phyloP scores from a whole-genome alignment of 2,329 filamentous ascomycete genomes.

The Fusarium cyanostomum region DNA sequence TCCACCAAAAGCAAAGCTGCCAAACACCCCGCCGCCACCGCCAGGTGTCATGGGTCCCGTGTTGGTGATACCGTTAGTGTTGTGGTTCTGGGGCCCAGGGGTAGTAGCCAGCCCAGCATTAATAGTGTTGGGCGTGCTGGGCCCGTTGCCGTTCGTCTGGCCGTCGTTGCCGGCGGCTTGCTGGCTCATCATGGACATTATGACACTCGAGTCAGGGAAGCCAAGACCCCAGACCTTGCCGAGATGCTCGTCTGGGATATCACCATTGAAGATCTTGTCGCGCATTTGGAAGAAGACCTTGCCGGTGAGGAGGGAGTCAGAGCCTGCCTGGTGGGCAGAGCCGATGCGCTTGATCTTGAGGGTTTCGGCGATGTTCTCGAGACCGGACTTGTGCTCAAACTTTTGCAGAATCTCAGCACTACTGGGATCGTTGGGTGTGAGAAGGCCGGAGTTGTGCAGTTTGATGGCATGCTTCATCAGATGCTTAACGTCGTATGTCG shows the following conservation, averaged over 20 bases:
- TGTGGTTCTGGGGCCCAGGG: slow-evolving; percentile 60
- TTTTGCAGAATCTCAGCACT: slow-evolving; percentile 81
- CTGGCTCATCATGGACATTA: slow-evolving; percentile 49
- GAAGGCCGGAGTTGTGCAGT: slow-evolving; percentile 70
- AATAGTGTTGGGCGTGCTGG: slow-evolving; percentile 75
- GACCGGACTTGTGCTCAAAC: slow-evolving; percentile 87
- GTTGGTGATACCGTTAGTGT: slow-evolving; percentile 64
- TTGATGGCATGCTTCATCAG: slow-evolving; percentile 89
- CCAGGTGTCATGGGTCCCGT: slow-evolving; percentile 83
- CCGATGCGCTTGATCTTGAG: slow-evolving; percentile 91
- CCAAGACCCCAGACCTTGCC: slow-evolving; percentile 95
- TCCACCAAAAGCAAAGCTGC: slow-evolving; percentile 70
- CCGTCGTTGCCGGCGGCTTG: slow-evolving; percentile 46
- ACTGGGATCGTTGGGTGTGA: slow-evolving; percentile 69
- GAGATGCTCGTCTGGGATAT: slow-evolving; percentile 81
- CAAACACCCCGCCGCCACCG: slow-evolving; percentile 78
- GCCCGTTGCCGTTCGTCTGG: slow-evolving; percentile 54
- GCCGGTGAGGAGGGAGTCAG: slow-evolving; percentile 91
- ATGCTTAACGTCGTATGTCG: slow-evolving; percentile 95
- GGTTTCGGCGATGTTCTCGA: slow-evolving; percentile 93
- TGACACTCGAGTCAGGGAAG: slow-evolving; percentile 68
- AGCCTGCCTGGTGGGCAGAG: slow-evolving; percentile 89
- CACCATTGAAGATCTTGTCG: slow-evolving; percentile 85
- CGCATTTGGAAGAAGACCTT: slow-evolving; percentile 95
- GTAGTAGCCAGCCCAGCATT: slow-evolving; percentile 59